Evolutionary conservation across 306 rosid species (phyloP).

Genomic region (Bauhinia variegata): DNA sequence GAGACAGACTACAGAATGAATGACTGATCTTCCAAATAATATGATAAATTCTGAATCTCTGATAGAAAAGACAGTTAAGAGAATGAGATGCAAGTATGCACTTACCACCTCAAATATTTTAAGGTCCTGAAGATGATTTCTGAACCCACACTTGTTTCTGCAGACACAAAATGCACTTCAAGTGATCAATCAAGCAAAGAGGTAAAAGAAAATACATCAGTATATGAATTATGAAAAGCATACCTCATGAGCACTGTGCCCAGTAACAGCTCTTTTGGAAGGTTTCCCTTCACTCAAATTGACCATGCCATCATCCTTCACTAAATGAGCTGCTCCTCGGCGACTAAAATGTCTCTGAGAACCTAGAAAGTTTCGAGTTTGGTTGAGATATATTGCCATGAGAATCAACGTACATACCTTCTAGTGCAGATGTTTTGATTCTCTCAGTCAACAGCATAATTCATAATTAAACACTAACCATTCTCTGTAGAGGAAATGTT

Average conservation of each 20-base stretch:
- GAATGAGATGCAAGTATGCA: constrained; percentile 29
- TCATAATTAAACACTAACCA: constrained; percentile 51
- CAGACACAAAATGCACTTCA: constrained; percentile 39
- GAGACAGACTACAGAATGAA: too few relatives aligned
- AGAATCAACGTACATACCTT: constrained; percentile 25
- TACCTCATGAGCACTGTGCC: constrained; percentile 77
- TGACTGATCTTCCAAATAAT: too few relatives aligned
- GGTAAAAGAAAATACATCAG: constrained; percentile 16
- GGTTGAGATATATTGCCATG: constrained; percentile 9
- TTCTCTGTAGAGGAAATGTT: constrained; percentile 54
- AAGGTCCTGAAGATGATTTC: constrained; percentile 87
- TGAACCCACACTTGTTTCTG: constrained; percentile 99
- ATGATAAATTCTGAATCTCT: constrained; percentile 32
- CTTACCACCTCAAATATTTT: constrained; percentile 55
- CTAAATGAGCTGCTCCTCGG: constrained; percentile 60
- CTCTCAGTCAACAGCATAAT: constrained; percentile 8
- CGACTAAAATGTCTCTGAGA: constrained; percentile 66
- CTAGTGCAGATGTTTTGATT: background rate
- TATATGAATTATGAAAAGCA: constrained; percentile 34
- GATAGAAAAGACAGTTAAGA: constrained; percentile 18
- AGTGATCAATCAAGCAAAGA: constrained; percentile 26
- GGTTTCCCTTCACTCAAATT: constrained; percentile 70
- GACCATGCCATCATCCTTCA: constrained; percentile 67
- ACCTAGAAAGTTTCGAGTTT: constrained; percentile 50
- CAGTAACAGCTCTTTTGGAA: constrained; percentile 68